These are phyloP conservation scores for Fusarium sp. DNA, from an alignment of 2,329 filamentous ascomycete genomes.

Conservation along the genomic window DNA sequence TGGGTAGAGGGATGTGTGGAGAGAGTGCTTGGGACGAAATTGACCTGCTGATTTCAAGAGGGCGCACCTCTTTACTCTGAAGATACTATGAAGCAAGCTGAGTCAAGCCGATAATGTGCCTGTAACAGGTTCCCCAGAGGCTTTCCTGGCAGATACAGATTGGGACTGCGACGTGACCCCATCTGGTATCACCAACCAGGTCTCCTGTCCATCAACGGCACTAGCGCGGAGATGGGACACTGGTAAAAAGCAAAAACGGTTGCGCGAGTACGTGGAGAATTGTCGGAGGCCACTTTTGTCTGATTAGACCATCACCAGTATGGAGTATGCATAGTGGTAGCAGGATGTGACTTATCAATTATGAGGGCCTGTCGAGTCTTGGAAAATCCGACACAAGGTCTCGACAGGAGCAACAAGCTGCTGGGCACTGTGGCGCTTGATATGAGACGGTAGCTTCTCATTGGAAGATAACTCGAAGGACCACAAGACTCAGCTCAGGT, in stretches of 20 bases:
- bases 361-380: conserved; percentile 16
- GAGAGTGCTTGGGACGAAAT: not conserved
- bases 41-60: no score
- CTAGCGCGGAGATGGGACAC: conserved; percentile 28
- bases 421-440: conserved; percentile 32
- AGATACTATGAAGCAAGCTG: no score
- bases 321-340: conserved; percentile 20
- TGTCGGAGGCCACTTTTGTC: conserved; percentile 36
- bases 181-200: conserved; percentile 12
- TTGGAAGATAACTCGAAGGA: conserved; percentile 9
- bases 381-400: conserved; percentile 24
- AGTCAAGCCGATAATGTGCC: conserved; percentile 13
- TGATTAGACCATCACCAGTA: conserved; percentile 45
- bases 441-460: conserved; percentile 31
- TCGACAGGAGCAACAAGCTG: conserved; percentile 10
- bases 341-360: conserved; percentile 45
- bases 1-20: conserved; percentile 20
- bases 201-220: conserved; percentile 32
- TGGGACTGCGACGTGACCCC: not conserved
- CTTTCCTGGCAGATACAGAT: conserved; percentile 6
- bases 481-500: conserved; percentile 23
- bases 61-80: not conserved
- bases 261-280: conserved; percentile 28
- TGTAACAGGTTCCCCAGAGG: conserved; percentile 8
- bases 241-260: conserved; percentile 38